phyloP scores from a whole-genome alignment of 2,329 filamentous ascomycete species.

The Talaromyces pinophilus region DNA sequence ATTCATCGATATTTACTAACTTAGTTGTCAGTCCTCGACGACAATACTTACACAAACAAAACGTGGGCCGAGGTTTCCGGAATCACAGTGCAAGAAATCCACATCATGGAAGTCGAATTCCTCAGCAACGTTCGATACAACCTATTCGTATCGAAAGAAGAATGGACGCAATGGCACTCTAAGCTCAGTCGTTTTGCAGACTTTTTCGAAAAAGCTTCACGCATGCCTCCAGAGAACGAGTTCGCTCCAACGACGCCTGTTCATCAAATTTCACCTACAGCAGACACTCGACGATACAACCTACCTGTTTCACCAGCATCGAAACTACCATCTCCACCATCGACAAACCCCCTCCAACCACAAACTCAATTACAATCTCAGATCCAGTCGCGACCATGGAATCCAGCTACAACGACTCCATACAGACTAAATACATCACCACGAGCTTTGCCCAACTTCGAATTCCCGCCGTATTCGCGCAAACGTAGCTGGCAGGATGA shows the following conservation, averaged over 20 bases:
- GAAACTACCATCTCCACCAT: conserved; percentile 45
- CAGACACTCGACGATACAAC: conserved; percentile 32
- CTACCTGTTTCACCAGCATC: conserved; percentile 35
- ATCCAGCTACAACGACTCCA: conserved; percentile 28
- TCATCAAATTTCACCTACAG: conserved; percentile 39
- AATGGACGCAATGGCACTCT: conserved; percentile 86
- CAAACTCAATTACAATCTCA: conserved; percentile 6
- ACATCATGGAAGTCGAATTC: conserved; percentile 99
- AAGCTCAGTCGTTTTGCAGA: conserved; percentile 80
- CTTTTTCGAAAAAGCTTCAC: conserved; percentile 73
- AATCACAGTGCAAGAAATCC: conserved; percentile 90
- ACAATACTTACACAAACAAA: conserved; percentile 99
- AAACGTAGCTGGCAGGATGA: conserved; percentile 63
- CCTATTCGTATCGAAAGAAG: conserved; percentile 77
- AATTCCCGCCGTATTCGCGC: conserved; percentile 34
- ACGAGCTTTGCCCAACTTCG: conserved; percentile 29
- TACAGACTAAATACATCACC: conserved; percentile 25
- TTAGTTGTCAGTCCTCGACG: conserved; percentile 70
- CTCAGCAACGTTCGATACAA: conserved; percentile 98
- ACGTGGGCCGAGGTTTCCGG: conserved; percentile 98
- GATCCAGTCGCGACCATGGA: conserved; percentile 14
- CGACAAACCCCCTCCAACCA: conserved; percentile 30
- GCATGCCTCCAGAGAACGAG: conserved; percentile 45
- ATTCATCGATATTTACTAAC: conserved; percentile 27
- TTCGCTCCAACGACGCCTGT: conserved; percentile 33